phyloP scores from a whole-genome alignment of 169 alveolate species.

The Toxoplasma gondii region DNA sequence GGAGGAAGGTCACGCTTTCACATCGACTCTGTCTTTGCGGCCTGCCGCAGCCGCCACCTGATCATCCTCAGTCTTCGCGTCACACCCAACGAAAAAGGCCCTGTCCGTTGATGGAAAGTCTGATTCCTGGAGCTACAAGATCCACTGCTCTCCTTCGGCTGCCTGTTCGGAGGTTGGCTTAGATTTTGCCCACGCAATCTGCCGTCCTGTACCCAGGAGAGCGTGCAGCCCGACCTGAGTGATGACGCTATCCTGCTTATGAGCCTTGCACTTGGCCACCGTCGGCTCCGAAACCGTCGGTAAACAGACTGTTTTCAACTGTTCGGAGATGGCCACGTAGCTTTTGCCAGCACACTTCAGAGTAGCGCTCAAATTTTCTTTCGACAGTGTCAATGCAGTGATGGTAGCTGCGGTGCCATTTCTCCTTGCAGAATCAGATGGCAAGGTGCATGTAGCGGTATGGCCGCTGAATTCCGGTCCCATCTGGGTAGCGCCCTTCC shows the following conservation, averaged over 20 bases:
- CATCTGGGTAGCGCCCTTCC: not conserved
- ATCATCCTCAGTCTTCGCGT: not conserved
- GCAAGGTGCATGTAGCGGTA: not conserved
- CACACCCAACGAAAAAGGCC: conserved; percentile 5
- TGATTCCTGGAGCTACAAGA: not conserved
- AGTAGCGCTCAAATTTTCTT: not conserved
- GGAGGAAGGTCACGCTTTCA: not conserved
- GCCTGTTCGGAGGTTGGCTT: not conserved
- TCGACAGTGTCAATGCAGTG: not conserved
- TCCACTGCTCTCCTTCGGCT: not conserved
- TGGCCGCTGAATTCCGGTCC: not conserved
- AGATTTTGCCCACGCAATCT: not conserved
- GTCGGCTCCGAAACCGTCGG: not conserved
- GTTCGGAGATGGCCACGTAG: not conserved
- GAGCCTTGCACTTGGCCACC: not conserved
- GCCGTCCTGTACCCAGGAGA: not conserved
- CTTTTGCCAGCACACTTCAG: not conserved
- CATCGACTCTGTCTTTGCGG: not conserved
- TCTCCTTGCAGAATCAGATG: not conserved
- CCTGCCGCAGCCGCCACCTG: not conserved
- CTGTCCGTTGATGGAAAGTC: not conserved
- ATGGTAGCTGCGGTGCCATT: not conserved
- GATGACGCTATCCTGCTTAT: not conserved
- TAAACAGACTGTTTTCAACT: not conserved
- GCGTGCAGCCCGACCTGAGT: not conserved